Base-by-base conservation (phyloP, 176 grass and related monocot species). In the Raddia distichophylla region DNA sequence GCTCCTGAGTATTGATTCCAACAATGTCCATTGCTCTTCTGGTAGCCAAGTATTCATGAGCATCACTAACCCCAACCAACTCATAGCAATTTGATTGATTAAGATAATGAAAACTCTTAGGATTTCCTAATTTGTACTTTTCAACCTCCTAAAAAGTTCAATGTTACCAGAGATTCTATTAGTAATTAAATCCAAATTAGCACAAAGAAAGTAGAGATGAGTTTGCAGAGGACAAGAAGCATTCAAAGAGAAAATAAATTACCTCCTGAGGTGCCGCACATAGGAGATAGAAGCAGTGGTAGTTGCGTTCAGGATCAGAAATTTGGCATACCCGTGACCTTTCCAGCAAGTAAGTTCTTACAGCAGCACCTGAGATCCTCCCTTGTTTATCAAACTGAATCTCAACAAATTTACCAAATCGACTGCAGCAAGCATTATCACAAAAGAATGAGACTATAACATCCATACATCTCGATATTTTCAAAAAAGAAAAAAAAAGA, bases 381-480 rank as follows among this genome's bases (percentile, higher is more conserved):
- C 97, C 97, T 50, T 94, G 91, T 76, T 86, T 96, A 76, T 99
- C 91, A 86, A 99, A 99, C 54, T 99, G 93, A 63, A 99, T 99
- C 89, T 99, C 97, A 59, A 99, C 97, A 78, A 99, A 99, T 87
- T 99, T 99, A 74, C 97, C 97, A 90, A 99, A 99, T 5, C 97
- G 97, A 91, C 97, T 99, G 87, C 73, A 90, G 60, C 47, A 81
- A 80, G 48, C 76, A 88, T 82, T 70, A 83, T 10, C 18, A 80
- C 57, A 52, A 35, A 27, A 56, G 72, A 73, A 69, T 88, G 78
- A 88, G 60, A 60, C 58, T 4, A 22, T 42, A 83, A 89, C 56
- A 82, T 67, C 37, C 4, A 90, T 86, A 55, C 48, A 73, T 14
- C 18, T 79, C 70, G 55, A 58, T 69, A 70, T 64, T 81, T 76